These are phyloP conservation scores for Petrea volubilis DNA, from an alignment of 257 asterid genomes.

Conservation along the genomic window DNA sequence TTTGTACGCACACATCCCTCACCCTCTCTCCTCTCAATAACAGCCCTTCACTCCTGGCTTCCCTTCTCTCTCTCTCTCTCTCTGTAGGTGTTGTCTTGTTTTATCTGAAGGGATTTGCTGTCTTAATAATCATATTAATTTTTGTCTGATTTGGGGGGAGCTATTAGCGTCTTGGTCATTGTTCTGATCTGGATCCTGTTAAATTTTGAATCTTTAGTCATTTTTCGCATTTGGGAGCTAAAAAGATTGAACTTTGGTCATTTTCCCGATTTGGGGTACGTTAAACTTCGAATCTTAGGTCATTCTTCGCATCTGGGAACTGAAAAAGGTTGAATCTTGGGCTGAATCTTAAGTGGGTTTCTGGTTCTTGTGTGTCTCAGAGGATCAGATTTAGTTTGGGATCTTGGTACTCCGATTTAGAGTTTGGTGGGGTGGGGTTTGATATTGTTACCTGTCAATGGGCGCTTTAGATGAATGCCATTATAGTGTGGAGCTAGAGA, in stretches of 20 bases:
- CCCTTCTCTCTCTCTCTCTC: neutral
- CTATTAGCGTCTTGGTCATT: conserved; percentile 15
- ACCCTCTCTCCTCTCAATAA: conserved; percentile 29
- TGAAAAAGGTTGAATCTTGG: conserved; percentile 35
- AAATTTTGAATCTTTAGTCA: conserved; percentile 40
- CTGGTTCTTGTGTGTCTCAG: neutral
- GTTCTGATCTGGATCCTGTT: conserved; percentile 30
- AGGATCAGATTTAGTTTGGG: conserved; percentile 11
- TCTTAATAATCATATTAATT: neutral
- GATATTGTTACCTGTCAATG: conserved; percentile 46
- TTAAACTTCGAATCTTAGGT: conserved; percentile 38
- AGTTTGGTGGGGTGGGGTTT: conserved; percentile 25
- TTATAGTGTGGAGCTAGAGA: conserved; percentile 51
- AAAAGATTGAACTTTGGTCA: conserved; percentile 34
- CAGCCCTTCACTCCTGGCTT: conserved; percentile 24
- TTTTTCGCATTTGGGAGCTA: conserved; percentile 34
- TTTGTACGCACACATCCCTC: conserved; percentile 39
- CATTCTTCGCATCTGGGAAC: conserved; percentile 35
- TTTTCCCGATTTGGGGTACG: conserved; percentile 28
- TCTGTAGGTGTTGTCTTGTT: no score
- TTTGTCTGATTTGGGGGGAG: neutral
- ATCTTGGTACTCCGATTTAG: conserved; percentile 22
- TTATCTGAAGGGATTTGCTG: conserved; percentile 1
- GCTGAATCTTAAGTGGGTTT: conserved; percentile 31
- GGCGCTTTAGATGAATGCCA: conserved; percentile 87